phyloP scores from a whole-genome alignment of 2,329 filamentous ascomycete genomes.

The Aspergillus glaucus region DNA sequence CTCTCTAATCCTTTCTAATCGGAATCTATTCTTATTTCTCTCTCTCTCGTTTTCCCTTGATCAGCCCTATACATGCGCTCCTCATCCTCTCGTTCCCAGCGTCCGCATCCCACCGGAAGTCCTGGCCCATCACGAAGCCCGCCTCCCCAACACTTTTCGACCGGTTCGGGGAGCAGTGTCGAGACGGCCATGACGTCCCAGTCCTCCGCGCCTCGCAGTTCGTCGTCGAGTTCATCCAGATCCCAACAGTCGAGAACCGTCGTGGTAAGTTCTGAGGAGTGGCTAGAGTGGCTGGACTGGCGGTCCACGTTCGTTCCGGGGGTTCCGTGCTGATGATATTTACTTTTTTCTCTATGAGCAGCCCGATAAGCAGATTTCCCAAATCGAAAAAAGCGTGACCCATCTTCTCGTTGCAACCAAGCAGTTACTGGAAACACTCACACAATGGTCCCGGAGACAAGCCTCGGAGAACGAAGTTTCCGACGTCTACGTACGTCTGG shows the following conservation, averaged over 20 bases:
- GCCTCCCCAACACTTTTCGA: conserved; percentile 20
- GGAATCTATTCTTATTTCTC: no score
- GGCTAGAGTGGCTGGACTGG: conserved; percentile 30
- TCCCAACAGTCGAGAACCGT: conserved; percentile 50
- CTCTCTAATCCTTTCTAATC: neutral
- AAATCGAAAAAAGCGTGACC: conserved; percentile 98
- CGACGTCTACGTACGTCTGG: conserved; percentile 93
- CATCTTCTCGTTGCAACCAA: conserved; percentile 97
- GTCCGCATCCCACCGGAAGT: conserved; percentile 59
- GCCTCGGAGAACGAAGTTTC: conserved; percentile 94
- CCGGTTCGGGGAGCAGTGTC: conserved; percentile 45
- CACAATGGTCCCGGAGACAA: conserved; percentile 90
- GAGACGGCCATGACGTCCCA: conserved; percentile 47
- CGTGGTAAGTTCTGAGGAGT: conserved; percentile 48
- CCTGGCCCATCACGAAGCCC: conserved; percentile 46
- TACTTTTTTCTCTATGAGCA: conserved; percentile 26
- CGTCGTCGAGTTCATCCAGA: conserved; percentile 61
- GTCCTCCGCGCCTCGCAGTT: conserved; percentile 55
- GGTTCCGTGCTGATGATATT: conserved; percentile 7
- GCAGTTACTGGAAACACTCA: conserved; percentile 92
- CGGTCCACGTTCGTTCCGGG: neutral
- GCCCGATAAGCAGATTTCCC: conserved; percentile 73
- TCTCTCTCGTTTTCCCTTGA: neutral
- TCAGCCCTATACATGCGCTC: conserved; percentile 16
- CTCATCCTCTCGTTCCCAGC: conserved; percentile 38